phyloP scores from a whole-genome alignment of 345 rosid genomes.

The Toxicodendron radicans region DNA sequence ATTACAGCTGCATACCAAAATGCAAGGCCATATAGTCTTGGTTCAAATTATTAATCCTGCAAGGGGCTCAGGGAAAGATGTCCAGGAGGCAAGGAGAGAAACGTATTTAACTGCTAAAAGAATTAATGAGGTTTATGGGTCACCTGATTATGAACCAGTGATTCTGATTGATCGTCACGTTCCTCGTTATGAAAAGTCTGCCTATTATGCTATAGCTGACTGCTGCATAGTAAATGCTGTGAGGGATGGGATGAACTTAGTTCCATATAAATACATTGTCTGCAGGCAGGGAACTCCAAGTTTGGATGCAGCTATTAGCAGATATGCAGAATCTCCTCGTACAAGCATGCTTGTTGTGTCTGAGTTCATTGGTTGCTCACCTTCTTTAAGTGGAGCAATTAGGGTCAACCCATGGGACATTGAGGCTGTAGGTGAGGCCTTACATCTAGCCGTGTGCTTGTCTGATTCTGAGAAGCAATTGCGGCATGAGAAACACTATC shows the following conservation, averaged over 20 bases:
- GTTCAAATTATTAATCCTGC: constrained; percentile 86
- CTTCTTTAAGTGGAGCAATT: constrained; percentile 80
- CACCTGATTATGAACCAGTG: constrained; percentile 58
- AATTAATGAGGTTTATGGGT: constrained; percentile 64
- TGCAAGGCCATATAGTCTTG: constrained; percentile 68
- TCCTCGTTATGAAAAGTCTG: constrained; percentile 76
- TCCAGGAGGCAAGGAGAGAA: constrained; percentile 71
- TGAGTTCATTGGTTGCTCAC: constrained; percentile 83
- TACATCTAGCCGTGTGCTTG: constrained; percentile 54
- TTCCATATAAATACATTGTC: constrained; percentile 71
- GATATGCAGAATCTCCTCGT: constrained; percentile 39
- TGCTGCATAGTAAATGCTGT: constrained; percentile 83
- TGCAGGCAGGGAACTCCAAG: constrained; percentile 71
- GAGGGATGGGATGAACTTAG: constrained; percentile 87
- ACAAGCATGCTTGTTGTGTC: constrained; percentile 85
- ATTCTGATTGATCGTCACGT: constrained; percentile 67
- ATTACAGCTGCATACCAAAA: constrained; percentile 49
- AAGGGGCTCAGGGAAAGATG: constrained; percentile 68
- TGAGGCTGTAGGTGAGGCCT: constrained; percentile 75
- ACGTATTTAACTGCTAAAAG: constrained; percentile 57
- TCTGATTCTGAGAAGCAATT: constrained; percentile 60
- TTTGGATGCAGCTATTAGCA: constrained; percentile 59
- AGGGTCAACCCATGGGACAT: constrained; percentile 86
- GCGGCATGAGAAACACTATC: constrained; percentile 79
- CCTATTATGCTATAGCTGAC: constrained; percentile 77